These are phyloP conservation scores for Corniculantispora saksenae DNA, from an alignment of 2,329 filamentous ascomycete species.

Conservation along the genomic window DNA sequence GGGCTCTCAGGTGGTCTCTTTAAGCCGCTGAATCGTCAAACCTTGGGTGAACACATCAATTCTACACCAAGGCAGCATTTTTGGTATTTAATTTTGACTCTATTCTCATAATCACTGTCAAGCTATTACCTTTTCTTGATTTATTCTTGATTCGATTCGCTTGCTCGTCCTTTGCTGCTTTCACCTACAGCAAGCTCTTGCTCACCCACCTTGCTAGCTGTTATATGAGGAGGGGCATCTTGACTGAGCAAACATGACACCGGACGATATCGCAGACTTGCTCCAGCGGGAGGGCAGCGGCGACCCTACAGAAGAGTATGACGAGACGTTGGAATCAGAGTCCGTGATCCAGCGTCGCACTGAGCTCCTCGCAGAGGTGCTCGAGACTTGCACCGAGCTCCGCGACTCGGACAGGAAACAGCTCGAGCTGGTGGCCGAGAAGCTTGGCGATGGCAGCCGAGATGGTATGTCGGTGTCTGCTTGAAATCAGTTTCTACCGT, in stretches of 20 bases:
- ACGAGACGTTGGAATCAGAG: constrained; percentile 29
- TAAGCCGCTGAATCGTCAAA: neutral
- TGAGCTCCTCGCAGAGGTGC: constrained; percentile 38
- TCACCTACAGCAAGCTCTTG: neutral
- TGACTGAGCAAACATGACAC: constrained; percentile 30
- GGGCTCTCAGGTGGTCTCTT: neutral
- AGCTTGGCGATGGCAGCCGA: constrained; percentile 56
- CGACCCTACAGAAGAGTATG: constrained; percentile 28
- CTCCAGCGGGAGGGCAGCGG: constrained; percentile 36
- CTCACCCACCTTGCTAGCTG: neutral
- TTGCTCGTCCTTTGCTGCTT: neutral
- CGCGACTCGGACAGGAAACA: constrained; percentile 42
- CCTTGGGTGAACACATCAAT: neutral
- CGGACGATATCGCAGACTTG: constrained; percentile 40
- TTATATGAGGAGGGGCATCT: neutral
- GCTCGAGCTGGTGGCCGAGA: constrained; percentile 51
- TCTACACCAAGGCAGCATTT: neutral
- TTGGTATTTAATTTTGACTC: neutral
- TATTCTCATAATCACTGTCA: neutral
- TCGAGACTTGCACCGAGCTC: constrained; percentile 41
- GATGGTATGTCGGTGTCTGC: constrained; percentile 45
- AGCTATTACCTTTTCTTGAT: neutral
- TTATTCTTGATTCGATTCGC: neutral
- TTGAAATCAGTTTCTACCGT: neutral
- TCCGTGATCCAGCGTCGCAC: constrained; percentile 29